A percentile compares a stretch with the other conserved stretches of the same genome.
phyloP scores from a whole-genome alignment of 208 protist species.

The Jaenimonas drosophilae region DNA sequence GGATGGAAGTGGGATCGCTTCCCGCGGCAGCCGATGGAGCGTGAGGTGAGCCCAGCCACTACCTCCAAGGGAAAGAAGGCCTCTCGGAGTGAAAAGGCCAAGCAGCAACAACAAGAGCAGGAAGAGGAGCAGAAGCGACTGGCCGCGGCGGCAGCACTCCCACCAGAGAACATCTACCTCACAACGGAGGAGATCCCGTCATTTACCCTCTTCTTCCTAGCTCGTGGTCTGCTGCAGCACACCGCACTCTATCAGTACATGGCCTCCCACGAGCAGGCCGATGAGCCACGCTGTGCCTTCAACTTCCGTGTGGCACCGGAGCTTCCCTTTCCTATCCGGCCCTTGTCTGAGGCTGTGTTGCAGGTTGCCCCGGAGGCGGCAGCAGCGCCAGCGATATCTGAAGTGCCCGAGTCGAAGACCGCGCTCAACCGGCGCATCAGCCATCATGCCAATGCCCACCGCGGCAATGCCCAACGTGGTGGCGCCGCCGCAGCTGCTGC shows the following conservation, averaged over 20 bases:
- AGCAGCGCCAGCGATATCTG: background rate
- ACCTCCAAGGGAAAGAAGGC: slow-evolving; percentile 14
- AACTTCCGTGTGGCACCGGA: slow-evolving; percentile 21
- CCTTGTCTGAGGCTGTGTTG: slow-evolving; percentile 15
- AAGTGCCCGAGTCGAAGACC: background rate
- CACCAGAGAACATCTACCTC: slow-evolving; percentile 63
- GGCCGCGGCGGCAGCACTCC: slow-evolving; percentile 27
- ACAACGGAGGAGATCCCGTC: slow-evolving; percentile 20
- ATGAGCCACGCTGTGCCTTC: slow-evolving; percentile 1
- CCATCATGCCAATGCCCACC: background rate
- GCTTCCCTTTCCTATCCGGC: slow-evolving; percentile 24
- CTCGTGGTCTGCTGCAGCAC: slow-evolving; percentile 43
- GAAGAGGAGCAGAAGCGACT: slow-evolving; percentile 48
- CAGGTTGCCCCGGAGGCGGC: background rate
- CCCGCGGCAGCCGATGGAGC: slow-evolving; percentile 17
- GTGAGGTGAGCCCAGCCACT: slow-evolving; percentile 1
- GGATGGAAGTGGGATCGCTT: slow-evolving; percentile 47
- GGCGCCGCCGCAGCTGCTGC: slow-evolving; percentile 2
- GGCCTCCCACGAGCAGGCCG: slow-evolving; percentile 6
- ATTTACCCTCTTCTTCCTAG: slow-evolving; percentile 39
- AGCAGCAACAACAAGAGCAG: slow-evolving; percentile 39
- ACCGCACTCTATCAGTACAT: slow-evolving; percentile 37
- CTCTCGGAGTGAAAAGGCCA: slow-evolving; percentile 16
- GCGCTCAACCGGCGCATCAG: background rate
- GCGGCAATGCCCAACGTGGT: background rate